Evolutionary conservation across 495 filamentous ascomycete genomes (phyloP), one percentile per base, ranked within the genome.

Genomic region (Talaromyces ruber): DNA sequence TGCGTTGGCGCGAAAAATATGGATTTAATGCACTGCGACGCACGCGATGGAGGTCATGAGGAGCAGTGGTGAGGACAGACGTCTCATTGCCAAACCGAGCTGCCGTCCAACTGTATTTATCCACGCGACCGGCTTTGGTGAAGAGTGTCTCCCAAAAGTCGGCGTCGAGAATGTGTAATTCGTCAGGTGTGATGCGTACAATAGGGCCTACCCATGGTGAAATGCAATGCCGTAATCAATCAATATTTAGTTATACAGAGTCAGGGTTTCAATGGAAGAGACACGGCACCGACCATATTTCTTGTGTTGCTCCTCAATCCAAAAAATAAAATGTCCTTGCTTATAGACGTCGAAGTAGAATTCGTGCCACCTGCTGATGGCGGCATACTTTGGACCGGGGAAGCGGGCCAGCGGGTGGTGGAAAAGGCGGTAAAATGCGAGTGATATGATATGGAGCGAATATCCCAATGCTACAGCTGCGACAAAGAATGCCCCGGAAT

Each of bases 121-220:
- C 70, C 8, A 72, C 69, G 9, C 66, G 63, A 7, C 61, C 61
- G 54, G 52, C 59, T 0, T 64, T 63, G 22, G 72, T 63, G 24
- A 72, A 76, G 6, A 77, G 70, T n/a, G 71, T 69, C 6, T 73
- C 69, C 58, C 73, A 76, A 29, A 70, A 76, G 21, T 60, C 59
- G 0, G 71, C 62, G 26, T 77, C 75, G 26, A 70, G 71, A 58
- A 76, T 68, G 57, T 80, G 78, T 2, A 86, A 60, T 63, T 85
- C 81, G 12, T 71, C 45, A 0, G 84, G 83, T 29, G 68, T 77
- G 50, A 85, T 72, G 7, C 83, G 76, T n/a, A 84, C 67, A 52
- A 84, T 80, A 2, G 82, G 80, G 0, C 81, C 81, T 82, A 47
- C 29, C 26, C n/a, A 12, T 26, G 18, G 55, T 58, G 29, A 58